These are phyloP conservation scores for Takakia lepidozioides DNA, from an alignment of 225 moss, liverwort and hornwort genomes.

Conservation along the genomic window DNA sequence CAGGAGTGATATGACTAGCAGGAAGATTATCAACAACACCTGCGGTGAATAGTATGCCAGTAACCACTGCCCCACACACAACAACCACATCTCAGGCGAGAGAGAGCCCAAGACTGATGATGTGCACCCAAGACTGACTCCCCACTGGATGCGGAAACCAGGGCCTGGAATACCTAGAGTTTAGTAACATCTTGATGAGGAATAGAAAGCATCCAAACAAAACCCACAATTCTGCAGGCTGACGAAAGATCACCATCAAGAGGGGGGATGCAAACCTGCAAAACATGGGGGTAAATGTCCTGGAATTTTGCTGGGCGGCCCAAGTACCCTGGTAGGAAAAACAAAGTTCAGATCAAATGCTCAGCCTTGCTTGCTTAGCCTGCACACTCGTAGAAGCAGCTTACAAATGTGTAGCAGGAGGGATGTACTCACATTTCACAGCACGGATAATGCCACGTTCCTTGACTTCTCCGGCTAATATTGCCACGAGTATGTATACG, in stretches of 20 bases:
- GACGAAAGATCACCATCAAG: not conserved
- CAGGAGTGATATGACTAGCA: slow-evolving; percentile 64
- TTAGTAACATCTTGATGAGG: too few species aligned
- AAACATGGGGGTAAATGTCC: slow-evolving; percentile 74
- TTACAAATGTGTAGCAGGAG: too few species aligned
- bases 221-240: too few species aligned
- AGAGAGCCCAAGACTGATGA: not conserved
- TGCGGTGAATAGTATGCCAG: slow-evolving; percentile 86
- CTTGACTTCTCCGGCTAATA: slow-evolving; percentile 69
- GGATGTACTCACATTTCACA: slow-evolving; percentile 52
- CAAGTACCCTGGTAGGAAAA: slow-evolving; percentile 57
- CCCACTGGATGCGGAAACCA: not conserved
- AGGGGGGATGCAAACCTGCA: slow-evolving; percentile 45
- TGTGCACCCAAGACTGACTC: not conserved
- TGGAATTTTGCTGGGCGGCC: slow-evolving; percentile 58
- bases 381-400: not conserved
- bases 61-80: slow-evolving; percentile 67
- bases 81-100: not conserved
- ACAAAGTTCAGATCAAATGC: too few species aligned
- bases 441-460: slow-evolving; percentile 59
- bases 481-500: slow-evolving; percentile 64
- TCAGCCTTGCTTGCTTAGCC: not conserved
- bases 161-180: too few species aligned
- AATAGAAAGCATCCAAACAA: not conserved
- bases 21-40: slow-evolving; percentile 71